Evolutionary conservation across 148 eudicot genomes (phyloP), one percentile per base, ranked within the genome.

Genomic region (Chenopodium quinoa): DNA sequence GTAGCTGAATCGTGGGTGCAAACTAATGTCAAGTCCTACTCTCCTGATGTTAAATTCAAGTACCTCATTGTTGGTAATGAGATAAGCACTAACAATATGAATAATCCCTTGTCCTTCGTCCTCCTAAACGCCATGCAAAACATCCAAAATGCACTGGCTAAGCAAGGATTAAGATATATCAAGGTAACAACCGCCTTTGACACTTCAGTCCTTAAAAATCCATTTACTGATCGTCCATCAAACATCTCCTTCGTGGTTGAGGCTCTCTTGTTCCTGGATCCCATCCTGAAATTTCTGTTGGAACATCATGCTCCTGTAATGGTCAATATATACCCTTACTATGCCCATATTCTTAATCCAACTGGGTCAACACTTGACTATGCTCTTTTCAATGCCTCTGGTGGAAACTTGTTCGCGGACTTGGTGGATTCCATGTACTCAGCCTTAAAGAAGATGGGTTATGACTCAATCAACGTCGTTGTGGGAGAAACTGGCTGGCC

Each of bases 401-500:
- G 82, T 54, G 85, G 85, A 52, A 88, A 71, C 58, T 62, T 86
- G 82, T 84, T 88, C 17, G 88, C 83, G 72, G 88, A 87, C 6
- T 70, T 91, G 65, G n/a, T 89, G 75, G 91, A 89, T n/a, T 76
- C 89, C 1, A 64, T 82, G 31, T 82, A 90, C 73, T 82, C 87
- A 0, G 92, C 92, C 8, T 74, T 90, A 1, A 90, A 82, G 82
- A 90, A 86, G 77, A 81, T 66, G 1, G 87, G 90, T 0, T 86
- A 75, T 2, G 69, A 56, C 0, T 23, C 78, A 31, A n/a, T 90
- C 48, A 78, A 86, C 0, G 65, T 91, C 1, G 88, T 91, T 2
- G 97, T 93, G 16, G 75, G 89, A 0, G 95, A 93, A 75, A 90
- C 83, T 3, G 98, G 95, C 0, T 92, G 97, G 98, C 95, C 95